Conservation (phyloP, 495 filamentous ascomycete species). For the Pseudomonodictys pantanalensis region DNA sequence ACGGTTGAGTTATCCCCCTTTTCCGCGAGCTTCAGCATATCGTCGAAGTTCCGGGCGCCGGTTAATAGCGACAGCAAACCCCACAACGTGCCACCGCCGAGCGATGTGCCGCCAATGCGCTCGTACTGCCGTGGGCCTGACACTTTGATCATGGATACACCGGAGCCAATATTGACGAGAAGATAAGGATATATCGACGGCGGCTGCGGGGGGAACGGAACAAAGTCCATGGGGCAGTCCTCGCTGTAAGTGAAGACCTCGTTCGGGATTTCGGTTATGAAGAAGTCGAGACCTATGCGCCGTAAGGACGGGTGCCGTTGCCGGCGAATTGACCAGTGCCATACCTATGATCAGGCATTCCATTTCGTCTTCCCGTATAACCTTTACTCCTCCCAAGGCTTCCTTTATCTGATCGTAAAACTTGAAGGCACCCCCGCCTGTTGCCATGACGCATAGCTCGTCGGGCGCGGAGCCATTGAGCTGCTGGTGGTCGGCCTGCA, state of each 20-base stretch:
- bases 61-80: slow-evolving; percentile 87
- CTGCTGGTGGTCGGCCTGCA: slow-evolving; percentile 74
- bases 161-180: slow-evolving; percentile 97
- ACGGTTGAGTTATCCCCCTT: slow-evolving; percentile 86
- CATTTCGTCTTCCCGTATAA: slow-evolving; percentile 95
- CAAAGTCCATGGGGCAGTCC: slow-evolving; percentile 79
- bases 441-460: slow-evolving; percentile 85
- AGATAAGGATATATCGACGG: slow-evolving; percentile 90
- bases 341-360: slow-evolving; percentile 92
- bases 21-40: slow-evolving; percentile 94
- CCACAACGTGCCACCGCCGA: slow-evolving; percentile 96
- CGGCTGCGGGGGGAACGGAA: slow-evolving; percentile 51
- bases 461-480: slow-evolving; percentile 63
- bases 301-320: too few species aligned
- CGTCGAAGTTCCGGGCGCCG: slow-evolving; percentile 85
- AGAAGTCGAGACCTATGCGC: slow-evolving; percentile 81
- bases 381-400: slow-evolving; percentile 76
- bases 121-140: slow-evolving; percentile 79
- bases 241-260: slow-evolving; percentile 98
- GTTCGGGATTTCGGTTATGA: slow-evolving; percentile 93
- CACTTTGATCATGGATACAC: slow-evolving; percentile 97
- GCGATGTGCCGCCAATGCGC: slow-evolving; percentile 89
- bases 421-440: slow-evolving; percentile 91
- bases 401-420: slow-evolving; percentile 88
- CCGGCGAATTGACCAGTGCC: slow-evolving; percentile 5